Conservation (phyloP, 306 rosid genomes). For the Malus domestica region ASM211411v1 NC_041801.1:35518501-35519000, state of each 20-base stretch:
- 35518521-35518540: not conserved
- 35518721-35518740: constrained; percentile 46
- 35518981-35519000: constrained; percentile 29
- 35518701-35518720: constrained; percentile 26
- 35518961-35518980: constrained; percentile 35
- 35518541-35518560: not conserved
- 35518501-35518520: too few relatives aligned
- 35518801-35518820: not conserved
- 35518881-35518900: too few relatives aligned
- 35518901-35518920: too few relatives aligned
- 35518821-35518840: not conserved
- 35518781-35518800: not conserved
- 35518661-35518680: constrained; percentile 32
- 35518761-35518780: constrained; percentile 25
- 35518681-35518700: constrained; percentile 36
- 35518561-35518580: constrained; percentile 9
- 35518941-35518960: constrained; percentile 37
- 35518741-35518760: constrained; percentile 29
- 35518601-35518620: constrained; percentile 34
- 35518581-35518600: constrained; percentile 30
- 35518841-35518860: too few relatives aligned
- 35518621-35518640: constrained; percentile 38
- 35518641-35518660: constrained; percentile 30
- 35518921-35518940: constrained; percentile 28
- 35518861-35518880: too few relatives aligned